These are phyloP conservation scores for Ceratonia siliqua DNA, from an alignment of 306 rosid genomes.

Conservation along the genomic window DNA sequence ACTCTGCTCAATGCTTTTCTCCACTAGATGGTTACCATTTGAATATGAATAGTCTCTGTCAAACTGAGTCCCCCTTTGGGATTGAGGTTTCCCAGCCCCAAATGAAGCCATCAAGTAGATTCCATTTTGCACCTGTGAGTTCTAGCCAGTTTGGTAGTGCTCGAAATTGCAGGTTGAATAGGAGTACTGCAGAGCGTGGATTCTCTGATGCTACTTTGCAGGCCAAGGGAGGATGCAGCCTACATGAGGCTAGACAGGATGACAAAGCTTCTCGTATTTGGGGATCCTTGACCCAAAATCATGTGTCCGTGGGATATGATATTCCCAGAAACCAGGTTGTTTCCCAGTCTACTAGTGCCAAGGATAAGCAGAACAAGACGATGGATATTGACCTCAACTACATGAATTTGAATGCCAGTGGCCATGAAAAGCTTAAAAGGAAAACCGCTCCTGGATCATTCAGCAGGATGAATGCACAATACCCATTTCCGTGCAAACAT, in stretches of 20 bases:
- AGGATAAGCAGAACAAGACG: constrained; percentile 49
- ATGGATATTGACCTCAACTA: constrained; percentile 55
- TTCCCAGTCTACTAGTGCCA: constrained; percentile 50
- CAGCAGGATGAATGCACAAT: constrained; percentile 61
- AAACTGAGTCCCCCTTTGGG: constrained; percentile 48
- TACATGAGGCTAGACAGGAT: constrained; percentile 49
- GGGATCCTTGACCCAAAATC: constrained; percentile 58
- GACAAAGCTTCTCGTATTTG: constrained; percentile 67
- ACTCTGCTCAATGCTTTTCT: constrained; percentile 52
- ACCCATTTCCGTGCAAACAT: constrained; percentile 51
- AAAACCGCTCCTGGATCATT: constrained; percentile 49
- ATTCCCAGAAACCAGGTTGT: constrained; percentile 47
- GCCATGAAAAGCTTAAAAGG: constrained; percentile 57
- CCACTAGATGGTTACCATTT: constrained; percentile 42
- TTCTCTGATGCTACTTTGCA: constrained; percentile 52
- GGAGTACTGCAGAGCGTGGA: constrained; percentile 47
- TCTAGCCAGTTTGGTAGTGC: constrained; percentile 55
- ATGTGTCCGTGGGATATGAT: constrained; percentile 47
- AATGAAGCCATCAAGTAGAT: constrained; percentile 56
- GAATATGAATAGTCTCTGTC: constrained; percentile 42
- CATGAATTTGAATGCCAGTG: constrained; percentile 50
- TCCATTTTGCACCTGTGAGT: constrained; percentile 55
- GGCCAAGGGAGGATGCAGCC: constrained; percentile 58
- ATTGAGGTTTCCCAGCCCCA: constrained; percentile 57
- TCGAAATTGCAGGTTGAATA: constrained; percentile 55